Percentiles rank a stretch among this genome's conserved stretches.
These are phyloP conservation scores for Blastobotrys buckinghamii DNA, from an alignment of 1,139 yeast genomes.

Conservation along the genomic window DNA sequence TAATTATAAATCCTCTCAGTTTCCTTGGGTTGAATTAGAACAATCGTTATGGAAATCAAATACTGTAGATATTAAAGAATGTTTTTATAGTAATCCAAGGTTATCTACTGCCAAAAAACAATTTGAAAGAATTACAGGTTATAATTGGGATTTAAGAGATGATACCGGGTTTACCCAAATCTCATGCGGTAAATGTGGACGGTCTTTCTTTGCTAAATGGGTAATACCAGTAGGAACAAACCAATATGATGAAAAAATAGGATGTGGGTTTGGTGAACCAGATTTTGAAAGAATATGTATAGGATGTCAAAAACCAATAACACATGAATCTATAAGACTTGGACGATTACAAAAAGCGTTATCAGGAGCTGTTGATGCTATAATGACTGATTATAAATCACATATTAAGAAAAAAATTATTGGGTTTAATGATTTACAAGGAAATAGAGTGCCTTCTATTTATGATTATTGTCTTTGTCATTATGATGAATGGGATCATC, in stretches of 20 bases:
- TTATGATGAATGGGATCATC: too few relatives aligned
- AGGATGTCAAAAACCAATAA: conserved; percentile 7
- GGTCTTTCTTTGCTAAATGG: neutral
- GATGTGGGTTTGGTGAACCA: conserved; percentile 4
- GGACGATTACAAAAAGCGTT: conserved; percentile 8
- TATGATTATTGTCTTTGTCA: too few relatives aligned
- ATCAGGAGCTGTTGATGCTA: neutral
- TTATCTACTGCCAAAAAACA: neutral
- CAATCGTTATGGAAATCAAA: conserved; percentile 19
- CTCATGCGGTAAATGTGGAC: too few relatives aligned
- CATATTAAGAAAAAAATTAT: too few relatives aligned
- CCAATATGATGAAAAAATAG: neutral
- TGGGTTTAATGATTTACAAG: neutral
- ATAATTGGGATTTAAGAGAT: neutral
- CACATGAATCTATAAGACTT: conserved; percentile 8
- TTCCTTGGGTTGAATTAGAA: conserved; percentile 23
- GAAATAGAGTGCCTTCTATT: too few relatives aligned
- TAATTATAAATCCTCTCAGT: neutral
- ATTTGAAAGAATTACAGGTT: neutral
- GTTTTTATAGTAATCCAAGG: conserved; percentile 15
- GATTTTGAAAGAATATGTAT: conserved; percentile 1
- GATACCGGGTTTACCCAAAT: neutral
- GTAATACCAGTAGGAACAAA: neutral
- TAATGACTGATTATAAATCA: too few relatives aligned
- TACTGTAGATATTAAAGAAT: conserved; percentile 16